phyloP scores from a whole-genome alignment of 2,329 filamentous ascomycete genomes.

The Mariannaea sp. region DNA sequence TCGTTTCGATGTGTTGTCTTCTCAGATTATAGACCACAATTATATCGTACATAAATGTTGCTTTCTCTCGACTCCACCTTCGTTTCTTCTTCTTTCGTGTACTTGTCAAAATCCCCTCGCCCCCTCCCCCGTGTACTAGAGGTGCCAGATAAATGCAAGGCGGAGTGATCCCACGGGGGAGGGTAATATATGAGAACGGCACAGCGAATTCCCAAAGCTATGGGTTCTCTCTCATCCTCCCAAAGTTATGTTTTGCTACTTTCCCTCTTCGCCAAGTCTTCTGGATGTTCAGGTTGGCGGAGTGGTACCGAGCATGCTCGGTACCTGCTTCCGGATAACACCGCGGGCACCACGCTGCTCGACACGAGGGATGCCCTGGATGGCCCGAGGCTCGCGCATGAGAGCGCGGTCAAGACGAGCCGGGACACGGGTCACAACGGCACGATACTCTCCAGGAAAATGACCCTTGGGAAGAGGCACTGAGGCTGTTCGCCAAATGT shows the following conservation, averaged over 20 bases:
- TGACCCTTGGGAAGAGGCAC: constrained; percentile 65
- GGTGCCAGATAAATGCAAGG: not conserved
- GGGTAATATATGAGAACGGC: not conserved
- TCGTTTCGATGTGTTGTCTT: constrained; percentile 19
- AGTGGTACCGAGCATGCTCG: constrained; percentile 52
- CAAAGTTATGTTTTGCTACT: not conserved
- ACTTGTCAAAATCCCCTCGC: not conserved
- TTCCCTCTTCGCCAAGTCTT: not conserved
- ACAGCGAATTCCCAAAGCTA: not conserved
- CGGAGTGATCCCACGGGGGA: not conserved
- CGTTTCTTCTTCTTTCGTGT: not conserved
- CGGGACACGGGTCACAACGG: constrained; percentile 69
- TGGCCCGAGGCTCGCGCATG: constrained; percentile 90
- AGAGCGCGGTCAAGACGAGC: constrained; percentile 81
- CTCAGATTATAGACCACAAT: constrained; percentile 33
- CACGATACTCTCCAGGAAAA: constrained; percentile 66
- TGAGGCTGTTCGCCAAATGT: constrained; percentile 75
- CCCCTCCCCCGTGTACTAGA: not conserved
- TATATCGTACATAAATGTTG: constrained; percentile 38
- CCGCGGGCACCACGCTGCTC: constrained; percentile 57
- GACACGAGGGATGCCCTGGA: constrained; percentile 80
- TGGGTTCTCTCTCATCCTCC: not conserved
- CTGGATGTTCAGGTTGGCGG: constrained; percentile 48
- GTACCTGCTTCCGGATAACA: constrained; percentile 61
- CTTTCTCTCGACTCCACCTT: not conserved